Evolutionary conservation across 108 stramenopile species (phyloP).

Genomic region (Nannochloropsis salina): DNA sequence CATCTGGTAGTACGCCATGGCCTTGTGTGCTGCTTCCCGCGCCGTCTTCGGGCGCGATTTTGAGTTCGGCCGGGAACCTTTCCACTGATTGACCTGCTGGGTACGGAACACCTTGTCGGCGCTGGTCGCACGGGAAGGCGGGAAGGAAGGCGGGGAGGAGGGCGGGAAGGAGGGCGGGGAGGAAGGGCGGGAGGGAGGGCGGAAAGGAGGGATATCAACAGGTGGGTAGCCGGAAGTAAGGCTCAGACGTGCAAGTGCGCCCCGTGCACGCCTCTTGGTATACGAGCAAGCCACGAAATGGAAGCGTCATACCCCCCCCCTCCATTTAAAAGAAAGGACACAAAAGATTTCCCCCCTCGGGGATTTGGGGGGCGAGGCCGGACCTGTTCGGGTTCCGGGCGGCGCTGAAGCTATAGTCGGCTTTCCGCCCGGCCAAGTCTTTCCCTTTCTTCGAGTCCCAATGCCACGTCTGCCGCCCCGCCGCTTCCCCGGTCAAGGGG

Average conservation of each 20-base stretch:
- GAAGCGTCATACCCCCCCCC: neutral
- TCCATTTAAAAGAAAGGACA: too few relatives aligned
- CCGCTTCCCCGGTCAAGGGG: constrained; percentile 40
- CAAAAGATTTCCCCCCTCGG: too few relatives aligned
- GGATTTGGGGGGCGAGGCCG: too few relatives aligned
- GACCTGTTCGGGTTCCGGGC: constrained; percentile 46
- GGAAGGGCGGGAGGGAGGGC: neutral
- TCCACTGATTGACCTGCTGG: constrained; percentile 45
- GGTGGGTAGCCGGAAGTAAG: too few relatives aligned
- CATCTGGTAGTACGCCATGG: constrained; percentile 30
- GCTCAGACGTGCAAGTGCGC: too few relatives aligned
- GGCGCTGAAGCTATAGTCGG: constrained; percentile 40
- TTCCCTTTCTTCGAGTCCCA: neutral
- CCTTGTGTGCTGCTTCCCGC: constrained; percentile 37
- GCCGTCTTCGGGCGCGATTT: constrained; percentile 11
- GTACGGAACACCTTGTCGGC: constrained; percentile 49
- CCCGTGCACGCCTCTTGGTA: too few relatives aligned
- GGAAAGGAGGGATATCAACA: neutral
- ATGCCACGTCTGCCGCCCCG: constrained; percentile 51
- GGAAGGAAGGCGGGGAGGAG: too few relatives aligned
- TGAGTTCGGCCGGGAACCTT: constrained; percentile 43
- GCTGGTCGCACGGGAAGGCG: too few relatives aligned
- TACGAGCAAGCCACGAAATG: neutral
- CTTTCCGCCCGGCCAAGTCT: neutral
- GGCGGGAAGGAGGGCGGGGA: neutral